A percentile compares a stretch with the other conserved stretches of the same genome.
Evolutionary conservation across 1,284 basidiomycete genomes (phyloP).

Genomic region (Caloboletus inedulis): DNA sequence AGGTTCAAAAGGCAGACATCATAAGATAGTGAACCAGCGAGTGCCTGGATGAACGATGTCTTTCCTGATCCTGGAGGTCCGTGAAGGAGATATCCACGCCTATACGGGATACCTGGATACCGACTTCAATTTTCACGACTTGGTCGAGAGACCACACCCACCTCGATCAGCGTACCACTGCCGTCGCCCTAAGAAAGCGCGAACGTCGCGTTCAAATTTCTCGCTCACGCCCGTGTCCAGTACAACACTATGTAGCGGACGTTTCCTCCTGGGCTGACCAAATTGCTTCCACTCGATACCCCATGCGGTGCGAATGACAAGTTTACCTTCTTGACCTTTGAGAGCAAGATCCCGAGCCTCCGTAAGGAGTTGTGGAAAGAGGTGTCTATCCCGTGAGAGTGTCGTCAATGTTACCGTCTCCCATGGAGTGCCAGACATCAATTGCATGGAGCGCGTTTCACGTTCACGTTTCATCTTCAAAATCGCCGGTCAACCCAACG

Average conservation of each 20-base stretch:
- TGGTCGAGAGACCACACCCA: conserved; percentile 34
- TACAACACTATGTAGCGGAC: conserved; percentile 91
- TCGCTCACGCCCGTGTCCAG: conserved; percentile 79
- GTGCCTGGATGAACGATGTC: conserved; percentile 96
- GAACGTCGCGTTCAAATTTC: conserved; percentile 76
- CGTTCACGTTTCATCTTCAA: conserved; percentile 88
- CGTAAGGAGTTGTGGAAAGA: conserved; percentile 80
- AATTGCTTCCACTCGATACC: conserved; percentile 96
- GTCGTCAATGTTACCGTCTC: conserved; percentile 96
- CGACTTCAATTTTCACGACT: conserved; percentile 12
- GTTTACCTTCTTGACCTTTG: conserved; percentile 86
- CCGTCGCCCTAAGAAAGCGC: conserved; percentile 78
- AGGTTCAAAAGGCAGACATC: conserved; percentile 97
- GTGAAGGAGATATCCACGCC: conserved; percentile 92
- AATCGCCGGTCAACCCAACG: conserved; percentile 8
- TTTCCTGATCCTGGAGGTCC: conserved; percentile 98
- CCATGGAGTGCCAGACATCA: conserved; percentile 93
- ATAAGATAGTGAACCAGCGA: conserved; percentile 90
- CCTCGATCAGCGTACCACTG: conserved; percentile 98
- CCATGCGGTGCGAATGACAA: conserved; percentile 96
- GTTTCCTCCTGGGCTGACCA: conserved; percentile 85
- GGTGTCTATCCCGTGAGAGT: conserved; percentile 76
- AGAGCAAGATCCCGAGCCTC: conserved; percentile 91
- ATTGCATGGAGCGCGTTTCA: conserved; percentile 88
- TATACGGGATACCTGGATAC: conserved; percentile 91